phyloP scores from a whole-genome alignment of 2,329 filamentous ascomycete genomes.

The Harringtonia aguacate region DNA sequence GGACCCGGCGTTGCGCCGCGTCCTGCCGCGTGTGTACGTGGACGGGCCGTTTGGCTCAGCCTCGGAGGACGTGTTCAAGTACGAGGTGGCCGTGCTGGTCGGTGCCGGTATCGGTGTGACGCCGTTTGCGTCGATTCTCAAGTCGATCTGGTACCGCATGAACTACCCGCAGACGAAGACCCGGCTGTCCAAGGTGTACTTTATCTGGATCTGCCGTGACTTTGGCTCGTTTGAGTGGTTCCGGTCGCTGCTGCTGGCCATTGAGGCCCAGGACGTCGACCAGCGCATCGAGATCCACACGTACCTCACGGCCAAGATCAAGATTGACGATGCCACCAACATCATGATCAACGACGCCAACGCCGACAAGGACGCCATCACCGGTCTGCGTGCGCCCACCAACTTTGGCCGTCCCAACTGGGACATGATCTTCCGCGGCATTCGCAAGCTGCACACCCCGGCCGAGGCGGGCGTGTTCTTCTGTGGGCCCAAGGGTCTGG shows the following conservation, averaged over 20 bases:
- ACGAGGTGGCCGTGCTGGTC: conserved; percentile 68
- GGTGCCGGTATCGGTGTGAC: conserved; percentile 78
- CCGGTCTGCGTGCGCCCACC: conserved; percentile 68
- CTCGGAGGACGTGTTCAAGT: conserved; percentile 84
- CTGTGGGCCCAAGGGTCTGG: conserved; percentile 72
- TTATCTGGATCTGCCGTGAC: conserved; percentile 87
- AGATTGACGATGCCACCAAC: conserved; percentile 75
- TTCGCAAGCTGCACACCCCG: conserved; percentile 66
- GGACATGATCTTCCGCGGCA: conserved; percentile 81
- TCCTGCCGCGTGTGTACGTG: conserved; percentile 70
- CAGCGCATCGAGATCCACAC: conserved; percentile 83
- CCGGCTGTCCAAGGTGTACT: conserved; percentile 75
- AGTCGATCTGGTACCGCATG: conserved; percentile 90
- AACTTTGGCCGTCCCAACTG: conserved; percentile 83
- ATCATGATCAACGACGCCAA: conserved; percentile 90
- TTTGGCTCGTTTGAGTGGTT: conserved; percentile 89
- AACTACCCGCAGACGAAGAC: conserved; percentile 77
- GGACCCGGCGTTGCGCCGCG: conserved; percentile 59
- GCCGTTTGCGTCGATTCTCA: conserved; percentile 78
- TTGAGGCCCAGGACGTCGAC: conserved; percentile 76
- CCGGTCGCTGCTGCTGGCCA: conserved; percentile 69
- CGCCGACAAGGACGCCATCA: conserved; percentile 75
- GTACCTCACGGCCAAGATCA: conserved; percentile 80
- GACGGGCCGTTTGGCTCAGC: conserved; percentile 80
- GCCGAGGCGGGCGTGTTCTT: conserved; percentile 73